Evolutionary conservation across 2,329 filamentous ascomycete species (phyloP).

Genomic region (Fusarium sororula): DNA sequence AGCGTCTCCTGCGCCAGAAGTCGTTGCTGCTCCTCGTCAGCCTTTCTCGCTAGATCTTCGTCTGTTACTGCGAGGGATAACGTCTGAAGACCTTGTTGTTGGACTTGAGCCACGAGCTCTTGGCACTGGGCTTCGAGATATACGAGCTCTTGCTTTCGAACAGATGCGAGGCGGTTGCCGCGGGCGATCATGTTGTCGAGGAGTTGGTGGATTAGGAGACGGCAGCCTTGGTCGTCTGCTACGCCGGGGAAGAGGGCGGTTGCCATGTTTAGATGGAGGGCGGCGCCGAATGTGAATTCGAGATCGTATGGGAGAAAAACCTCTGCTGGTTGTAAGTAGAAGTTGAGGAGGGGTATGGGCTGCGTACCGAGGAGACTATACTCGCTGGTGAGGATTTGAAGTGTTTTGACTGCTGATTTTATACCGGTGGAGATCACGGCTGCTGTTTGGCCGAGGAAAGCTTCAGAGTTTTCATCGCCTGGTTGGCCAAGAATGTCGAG

Average conservation of each 20-base stretch:
- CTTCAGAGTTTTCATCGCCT: constrained; percentile 44
- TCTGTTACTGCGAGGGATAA: constrained; percentile 31
- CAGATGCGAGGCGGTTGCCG: constrained; percentile 46
- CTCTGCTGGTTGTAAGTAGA: constrained; percentile 35
- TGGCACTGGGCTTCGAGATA: constrained; percentile 43
- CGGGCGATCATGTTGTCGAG: constrained; percentile 47
- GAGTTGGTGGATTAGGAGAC: constrained; percentile 39
- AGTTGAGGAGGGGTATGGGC: accelerated
- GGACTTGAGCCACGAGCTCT: constrained; percentile 39
- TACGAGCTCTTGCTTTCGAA: constrained; percentile 47
- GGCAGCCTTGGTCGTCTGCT: constrained; percentile 38
- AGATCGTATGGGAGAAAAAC: constrained; percentile 51
- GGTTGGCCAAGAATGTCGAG: constrained; percentile 42
- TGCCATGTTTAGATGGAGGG: constrained; percentile 50
- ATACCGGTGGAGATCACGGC: constrained; percentile 51
- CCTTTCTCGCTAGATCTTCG: constrained; percentile 2
- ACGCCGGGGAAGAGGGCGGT: constrained; percentile 47
- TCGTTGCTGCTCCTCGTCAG: constrained; percentile 2
- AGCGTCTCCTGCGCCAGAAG: not conserved
- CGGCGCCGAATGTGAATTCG: constrained; percentile 49
- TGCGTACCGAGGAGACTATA: constrained; percentile 48
- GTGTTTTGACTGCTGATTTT: constrained; percentile 52
- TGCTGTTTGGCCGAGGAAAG: constrained; percentile 46
- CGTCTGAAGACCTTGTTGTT: constrained; percentile 41
- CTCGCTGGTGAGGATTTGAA: constrained; percentile 50